phyloP scores from a whole-genome alignment of 441 rosid species.

The Kokia cookei region DNA sequence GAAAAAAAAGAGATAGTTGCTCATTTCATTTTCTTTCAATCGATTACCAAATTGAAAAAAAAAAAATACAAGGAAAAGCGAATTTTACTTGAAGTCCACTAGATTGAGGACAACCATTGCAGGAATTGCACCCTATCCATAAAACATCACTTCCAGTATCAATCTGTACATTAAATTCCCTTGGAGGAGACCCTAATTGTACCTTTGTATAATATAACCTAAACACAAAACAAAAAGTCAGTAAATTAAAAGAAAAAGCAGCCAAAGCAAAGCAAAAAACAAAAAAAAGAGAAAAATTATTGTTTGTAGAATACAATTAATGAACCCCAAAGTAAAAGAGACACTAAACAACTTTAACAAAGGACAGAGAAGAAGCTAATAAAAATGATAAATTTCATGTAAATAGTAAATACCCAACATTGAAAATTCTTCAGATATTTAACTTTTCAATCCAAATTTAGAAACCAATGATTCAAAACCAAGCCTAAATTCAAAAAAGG shows the following conservation, averaged over 20 bases:
- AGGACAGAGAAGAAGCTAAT: background rate
- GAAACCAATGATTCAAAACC: background rate
- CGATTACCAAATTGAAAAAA: background rate
- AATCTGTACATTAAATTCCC: conserved; percentile 79
- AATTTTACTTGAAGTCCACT: conserved; percentile 74
- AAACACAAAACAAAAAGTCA: conserved; percentile 3
- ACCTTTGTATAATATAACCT: conserved; percentile 83
- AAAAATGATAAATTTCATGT: background rate
- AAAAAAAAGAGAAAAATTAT: background rate
- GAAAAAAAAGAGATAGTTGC: background rate
- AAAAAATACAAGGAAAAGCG: conserved; percentile 2
- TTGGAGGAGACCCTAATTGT: conserved; percentile 82
- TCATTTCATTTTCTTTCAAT: background rate
- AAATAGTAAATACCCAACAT: background rate
- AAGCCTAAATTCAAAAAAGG: background rate
- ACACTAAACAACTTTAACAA: background rate
- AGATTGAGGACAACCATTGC: conserved; percentile 76
- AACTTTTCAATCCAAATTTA: background rate
- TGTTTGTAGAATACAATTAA: background rate
- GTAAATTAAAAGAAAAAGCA: background rate
- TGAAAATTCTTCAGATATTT: background rate
- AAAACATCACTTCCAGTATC: conserved; percentile 97
- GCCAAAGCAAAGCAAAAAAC: background rate
- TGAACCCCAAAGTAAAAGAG: background rate
- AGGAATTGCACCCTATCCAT: conserved; percentile 83